Base-by-base conservation (phyloP, 2,329 filamentous ascomycete species). In the Thielaviopsis euricoi region DNA sequence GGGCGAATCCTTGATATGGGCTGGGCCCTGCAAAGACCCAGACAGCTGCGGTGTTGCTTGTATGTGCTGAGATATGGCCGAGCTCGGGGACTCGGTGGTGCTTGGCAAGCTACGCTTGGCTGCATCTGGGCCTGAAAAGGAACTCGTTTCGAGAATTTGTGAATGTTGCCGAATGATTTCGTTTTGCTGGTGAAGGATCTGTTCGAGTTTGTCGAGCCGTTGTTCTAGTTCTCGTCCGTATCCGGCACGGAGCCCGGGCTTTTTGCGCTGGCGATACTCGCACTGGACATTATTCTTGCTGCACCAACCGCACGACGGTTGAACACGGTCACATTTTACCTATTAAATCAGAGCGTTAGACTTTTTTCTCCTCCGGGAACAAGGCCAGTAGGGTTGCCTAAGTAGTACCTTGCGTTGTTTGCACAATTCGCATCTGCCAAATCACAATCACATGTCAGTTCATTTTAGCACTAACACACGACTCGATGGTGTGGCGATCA, bases 261-360 rank as follows among this genome's bases (percentile, higher is more conserved):
- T 83, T 70, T 84, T 84, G 57, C 82, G 75, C 65, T 85, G 81
- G 65, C 82, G 84, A 69, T 85, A 85, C 66, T 85, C 81, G 70
- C 82, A 85, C 19, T 71, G 67, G 29, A 79, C 79, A 33, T 76
- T 75, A 67, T 85, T 85, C 59, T 80, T 79, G 62, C 71, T 79
- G 64, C 82, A 85, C 82, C 82, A 85, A 54, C 82, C 81, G 64
- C 82, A 85, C 6, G 81, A 80, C 1, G 86, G 86, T 64, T 88
- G 84, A 5, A 82, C 83, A 40, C 87, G 80, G 69, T 90, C 86
- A 69, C 85, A 87, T 76, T 86, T 86, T 26, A 85, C 82, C 81
- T 83, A 64, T 7, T 23, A 7, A 22, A 15, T 48, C n/a, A 19
- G 15, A 0, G n/a, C n/a, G 54, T 25, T 26, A 56, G 40, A 49